Conservation (phyloP, 208 protist genomes). For the Trypanosoma platydactyli region DNA sequence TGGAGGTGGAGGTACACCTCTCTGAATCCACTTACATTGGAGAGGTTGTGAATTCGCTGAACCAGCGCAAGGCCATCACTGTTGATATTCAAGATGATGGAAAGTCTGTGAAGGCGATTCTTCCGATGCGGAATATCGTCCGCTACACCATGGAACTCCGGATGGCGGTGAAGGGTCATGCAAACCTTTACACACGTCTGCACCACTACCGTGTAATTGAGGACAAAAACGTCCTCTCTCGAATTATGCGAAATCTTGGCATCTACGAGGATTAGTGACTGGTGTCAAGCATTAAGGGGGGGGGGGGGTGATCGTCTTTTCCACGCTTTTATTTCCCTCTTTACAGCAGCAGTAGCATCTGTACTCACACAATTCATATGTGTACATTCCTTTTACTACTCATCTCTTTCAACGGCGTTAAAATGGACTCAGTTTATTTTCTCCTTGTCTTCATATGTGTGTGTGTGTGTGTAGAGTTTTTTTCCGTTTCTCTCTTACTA, state of each 20-base stretch:
- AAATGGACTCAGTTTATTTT: too few species aligned
- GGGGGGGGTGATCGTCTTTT: neutral
- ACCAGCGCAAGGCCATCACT: slow-evolving; percentile 72
- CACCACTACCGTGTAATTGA: slow-evolving; percentile 75
- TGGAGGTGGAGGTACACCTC: slow-evolving; percentile 85
- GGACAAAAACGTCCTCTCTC: slow-evolving; percentile 70
- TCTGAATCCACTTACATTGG: slow-evolving; percentile 75
- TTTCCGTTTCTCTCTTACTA: neutral
- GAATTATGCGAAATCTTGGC: slow-evolving; percentile 82
- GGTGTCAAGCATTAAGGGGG: neutral
- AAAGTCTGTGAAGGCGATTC: slow-evolving; percentile 65
- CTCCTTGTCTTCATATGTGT: too few species aligned
- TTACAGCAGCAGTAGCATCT: neutral
- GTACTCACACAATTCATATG: neutral
- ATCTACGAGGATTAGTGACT: slow-evolving; percentile 42
- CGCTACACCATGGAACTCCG: slow-evolving; percentile 88
- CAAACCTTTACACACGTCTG: slow-evolving; percentile 70
- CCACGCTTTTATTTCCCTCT: neutral
- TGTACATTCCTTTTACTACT: slow-evolving; percentile 1
- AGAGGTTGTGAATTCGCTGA: slow-evolving; percentile 71
- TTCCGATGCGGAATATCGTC: slow-evolving; percentile 84
- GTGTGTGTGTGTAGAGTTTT: too few species aligned
- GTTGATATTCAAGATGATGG: slow-evolving; percentile 84
- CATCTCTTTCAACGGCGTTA: slow-evolving; percentile 5
- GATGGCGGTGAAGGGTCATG: slow-evolving; percentile 85